phyloP scores from a whole-genome alignment of 495 filamentous ascomycete species.

The Extremus antarcticus region DNA sequence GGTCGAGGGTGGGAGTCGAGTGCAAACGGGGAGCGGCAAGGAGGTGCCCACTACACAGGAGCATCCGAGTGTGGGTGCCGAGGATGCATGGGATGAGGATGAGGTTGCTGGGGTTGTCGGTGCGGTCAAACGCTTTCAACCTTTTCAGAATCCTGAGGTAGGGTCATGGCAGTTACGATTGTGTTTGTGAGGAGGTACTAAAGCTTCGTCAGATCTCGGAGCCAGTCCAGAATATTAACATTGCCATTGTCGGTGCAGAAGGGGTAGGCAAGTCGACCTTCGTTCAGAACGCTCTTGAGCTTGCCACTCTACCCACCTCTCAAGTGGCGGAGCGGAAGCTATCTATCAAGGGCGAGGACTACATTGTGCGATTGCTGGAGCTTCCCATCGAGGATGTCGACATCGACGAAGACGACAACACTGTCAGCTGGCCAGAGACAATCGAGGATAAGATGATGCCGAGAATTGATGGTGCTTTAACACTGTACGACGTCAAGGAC shows the following conservation, averaged over 20 bases:
- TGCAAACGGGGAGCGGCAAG: slow-evolving; percentile 3
- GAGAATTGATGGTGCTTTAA: slow-evolving; percentile 68
- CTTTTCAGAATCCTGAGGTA: slow-evolving; percentile 20
- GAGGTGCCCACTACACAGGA: neutral
- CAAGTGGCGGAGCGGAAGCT: slow-evolving; percentile 52
- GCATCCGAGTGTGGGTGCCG: neutral
- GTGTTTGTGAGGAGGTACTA: slow-evolving; percentile 1
- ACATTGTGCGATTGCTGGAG: slow-evolving; percentile 74
- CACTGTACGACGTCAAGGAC: slow-evolving; percentile 78
- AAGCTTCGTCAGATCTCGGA: slow-evolving; percentile 10
- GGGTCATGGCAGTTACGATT: neutral
- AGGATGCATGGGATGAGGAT: slow-evolving; percentile 18
- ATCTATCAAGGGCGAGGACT: slow-evolving; percentile 62
- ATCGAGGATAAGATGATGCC: slow-evolving; percentile 55
- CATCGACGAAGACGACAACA: slow-evolving; percentile 50
- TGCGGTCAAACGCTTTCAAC: slow-evolving; percentile 15
- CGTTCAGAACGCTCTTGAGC: slow-evolving; percentile 65
- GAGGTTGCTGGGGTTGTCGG: slow-evolving; percentile 19
- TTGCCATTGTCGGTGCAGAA: slow-evolving; percentile 71
- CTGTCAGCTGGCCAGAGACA: slow-evolving; percentile 67
- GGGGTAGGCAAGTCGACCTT: slow-evolving; percentile 86
- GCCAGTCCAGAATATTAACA: slow-evolving; percentile 56
- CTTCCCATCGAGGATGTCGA: slow-evolving; percentile 56
- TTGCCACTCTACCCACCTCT: slow-evolving; percentile 44
- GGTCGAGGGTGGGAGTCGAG: neutral